Conservation (phyloP, 352 stramenopile species). For the Phytophthora rubi region DNA sequence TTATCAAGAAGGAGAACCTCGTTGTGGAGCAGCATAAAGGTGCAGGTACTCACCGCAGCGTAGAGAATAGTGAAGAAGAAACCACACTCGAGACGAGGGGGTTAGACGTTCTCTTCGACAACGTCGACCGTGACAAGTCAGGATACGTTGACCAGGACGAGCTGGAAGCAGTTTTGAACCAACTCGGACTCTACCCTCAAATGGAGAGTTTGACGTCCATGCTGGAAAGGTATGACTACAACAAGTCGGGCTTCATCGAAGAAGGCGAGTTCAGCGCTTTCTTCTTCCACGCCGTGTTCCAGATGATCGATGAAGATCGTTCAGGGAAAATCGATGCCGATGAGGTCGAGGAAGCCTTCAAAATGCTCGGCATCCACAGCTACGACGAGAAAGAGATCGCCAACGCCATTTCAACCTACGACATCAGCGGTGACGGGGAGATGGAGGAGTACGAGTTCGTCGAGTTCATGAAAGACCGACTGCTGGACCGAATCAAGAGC, state of each 20-base stretch:
- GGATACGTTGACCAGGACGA: constrained; percentile 61
- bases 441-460: constrained; percentile 88
- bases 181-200: constrained; percentile 67
- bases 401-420: constrained; percentile 69
- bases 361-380: constrained; percentile 66
- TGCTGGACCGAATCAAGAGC: constrained; percentile 68
- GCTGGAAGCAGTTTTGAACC: constrained; percentile 68
- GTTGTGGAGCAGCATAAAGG: constrained; percentile 38
- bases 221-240: constrained; percentile 62
- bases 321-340: constrained; percentile 82
- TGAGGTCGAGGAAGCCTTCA: constrained; percentile 77
- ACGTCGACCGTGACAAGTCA: constrained; percentile 71
- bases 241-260: constrained; percentile 54
- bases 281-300: constrained; percentile 79
- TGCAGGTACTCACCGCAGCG: constrained; percentile 4
- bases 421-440: constrained; percentile 77
- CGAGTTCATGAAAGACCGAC: constrained; percentile 74
- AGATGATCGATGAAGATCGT: constrained; percentile 73
- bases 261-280: constrained; percentile 69
- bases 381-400: constrained; percentile 72
- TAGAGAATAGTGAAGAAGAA: constrained; percentile 38
- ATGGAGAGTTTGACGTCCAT: constrained; percentile 54
- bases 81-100: constrained; percentile 61
- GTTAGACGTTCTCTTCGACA: constrained; percentile 65
- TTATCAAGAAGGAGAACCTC: constrained; percentile 62